Evolutionary conservation across 495 filamentous ascomycete genomes (phyloP), one percentile per base, ranked within the genome.

Genomic region (Clavariopsis aquatica): DNA sequence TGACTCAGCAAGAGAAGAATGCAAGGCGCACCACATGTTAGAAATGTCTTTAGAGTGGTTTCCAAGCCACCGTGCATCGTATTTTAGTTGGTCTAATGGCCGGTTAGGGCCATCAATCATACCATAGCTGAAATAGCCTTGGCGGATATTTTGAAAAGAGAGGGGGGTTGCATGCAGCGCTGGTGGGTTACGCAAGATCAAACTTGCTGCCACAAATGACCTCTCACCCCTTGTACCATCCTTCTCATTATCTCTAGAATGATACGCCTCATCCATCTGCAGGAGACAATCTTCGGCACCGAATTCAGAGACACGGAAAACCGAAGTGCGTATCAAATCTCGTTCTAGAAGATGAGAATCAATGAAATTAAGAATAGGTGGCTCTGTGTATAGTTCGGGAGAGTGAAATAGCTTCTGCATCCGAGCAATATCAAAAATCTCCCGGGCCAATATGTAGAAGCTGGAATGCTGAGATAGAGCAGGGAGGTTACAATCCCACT

Each of bases 261-360:
- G 36, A 49, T 81, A 84, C 0, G 13, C 9, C 15, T 10, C 5
- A 66, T 86, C 82, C 29, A 68, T 19, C 0, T n/a, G 29, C 0
- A 61, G 49, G 0, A 73, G 82, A 64, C 78, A 70, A 12, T 71
- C 51, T 63, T 87, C 85, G 0, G 81, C 81, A 10, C 84, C 85
- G 64, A 83, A 88, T 0, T 76, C 79, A 15, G 74, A 69, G 1
- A 81, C 73, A 17, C 78, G 77, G 66, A 83, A 83, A 0, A 24
- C 34, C 1, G 54, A 59, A 8, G 54, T 1, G 20, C 62, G 45
- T 2, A 65, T 34, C 47, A 59, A n/a, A 20, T 59, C 46, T 28
- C 62, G 54, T n/a, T 47, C 10, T 1, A 65, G 46, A 6, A 64
- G 52, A 20, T 52, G 17, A 15, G n/a, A 28, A 1, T 64, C 27